A percentile compares a stretch with the other conserved stretches of the same genome.
These are phyloP conservation scores for Fusarium globosum DNA, from an alignment of 2,329 filamentous ascomycete species.

Conservation along the genomic window DNA sequence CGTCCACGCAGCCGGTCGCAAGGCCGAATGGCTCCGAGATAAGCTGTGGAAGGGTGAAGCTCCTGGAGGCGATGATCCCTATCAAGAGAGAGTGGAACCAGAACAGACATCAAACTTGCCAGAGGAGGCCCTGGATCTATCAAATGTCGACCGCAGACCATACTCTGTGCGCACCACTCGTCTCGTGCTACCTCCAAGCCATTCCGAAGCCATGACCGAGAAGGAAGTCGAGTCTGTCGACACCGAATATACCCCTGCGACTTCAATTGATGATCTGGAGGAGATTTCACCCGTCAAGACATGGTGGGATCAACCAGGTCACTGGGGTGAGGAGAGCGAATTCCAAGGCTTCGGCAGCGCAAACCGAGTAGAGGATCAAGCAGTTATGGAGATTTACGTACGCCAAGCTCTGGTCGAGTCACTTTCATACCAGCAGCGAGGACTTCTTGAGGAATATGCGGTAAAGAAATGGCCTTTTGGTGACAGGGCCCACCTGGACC, in stretches of 20 bases:
- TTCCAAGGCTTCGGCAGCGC: conserved; percentile 58
- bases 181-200: conserved; percentile 49
- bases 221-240: conserved; percentile 46
- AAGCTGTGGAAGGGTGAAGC: conserved; percentile 56
- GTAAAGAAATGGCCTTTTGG: conserved; percentile 50
- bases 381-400: conserved; percentile 60
- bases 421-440: conserved; percentile 54
- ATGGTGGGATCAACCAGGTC: conserved; percentile 67
- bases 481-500: conserved; percentile 49
- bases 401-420: conserved; percentile 65
- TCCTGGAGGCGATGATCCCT: conserved; percentile 54
- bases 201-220: conserved; percentile 50
- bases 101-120: conserved; percentile 47
- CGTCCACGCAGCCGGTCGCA: conserved; percentile 43
- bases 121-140: conserved; percentile 45
- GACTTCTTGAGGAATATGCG: conserved; percentile 46
- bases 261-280: conserved; percentile 57
- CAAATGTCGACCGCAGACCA: conserved; percentile 41
- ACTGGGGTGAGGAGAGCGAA: conserved; percentile 61
- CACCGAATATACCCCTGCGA: conserved; percentile 60
- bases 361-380: conserved; percentile 55
- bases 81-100: conserved; percentile 49
- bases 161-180: conserved; percentile 45
- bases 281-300: conserved; percentile 58
- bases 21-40: conserved; percentile 53